Conservation (phyloP, 1,139 yeast species). For the Debaryomycetaceae sp. region DNA sequence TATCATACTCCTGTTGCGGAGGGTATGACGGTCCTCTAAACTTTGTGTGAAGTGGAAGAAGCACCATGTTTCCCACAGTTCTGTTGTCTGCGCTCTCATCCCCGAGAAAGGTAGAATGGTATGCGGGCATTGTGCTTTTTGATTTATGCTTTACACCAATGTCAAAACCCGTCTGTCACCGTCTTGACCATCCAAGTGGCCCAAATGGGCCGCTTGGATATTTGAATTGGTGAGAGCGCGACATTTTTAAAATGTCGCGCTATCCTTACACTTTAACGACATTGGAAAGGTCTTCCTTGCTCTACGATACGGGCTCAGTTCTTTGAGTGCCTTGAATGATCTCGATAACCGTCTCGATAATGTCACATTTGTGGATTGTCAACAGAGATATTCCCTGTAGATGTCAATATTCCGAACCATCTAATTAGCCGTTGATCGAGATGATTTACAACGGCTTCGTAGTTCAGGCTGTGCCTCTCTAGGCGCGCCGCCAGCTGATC, state of each 20-base stretch:
- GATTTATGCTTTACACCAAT: too few species aligned
- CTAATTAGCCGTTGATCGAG: too few species aligned
- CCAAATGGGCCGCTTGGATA: background rate
- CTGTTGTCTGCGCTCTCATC: constrained; percentile 45
- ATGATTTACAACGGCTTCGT: too few species aligned
- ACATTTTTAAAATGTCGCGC: background rate
- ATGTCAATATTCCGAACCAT: too few species aligned
- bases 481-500: too few species aligned
- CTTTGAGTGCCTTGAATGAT: background rate
- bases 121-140: constrained; percentile 55
- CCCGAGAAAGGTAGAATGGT: constrained; percentile 85
- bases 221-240: background rate
- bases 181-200: background rate
- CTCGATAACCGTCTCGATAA: background rate
- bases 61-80: constrained; percentile 63
- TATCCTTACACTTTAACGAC: background rate
- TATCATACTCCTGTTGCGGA: constrained; percentile 78
- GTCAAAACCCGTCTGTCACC: too few species aligned
- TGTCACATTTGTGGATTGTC: background rate
- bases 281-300: background rate
- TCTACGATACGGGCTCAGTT: background rate
- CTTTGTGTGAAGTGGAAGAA: constrained; percentile 78
- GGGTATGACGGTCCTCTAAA: constrained; percentile 93
- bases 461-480: too few species aligned
- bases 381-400: too few species aligned